Conservation (phyloP, 1,139 yeast genomes). For the Hemisphaericaspora subhashii region DNA sequence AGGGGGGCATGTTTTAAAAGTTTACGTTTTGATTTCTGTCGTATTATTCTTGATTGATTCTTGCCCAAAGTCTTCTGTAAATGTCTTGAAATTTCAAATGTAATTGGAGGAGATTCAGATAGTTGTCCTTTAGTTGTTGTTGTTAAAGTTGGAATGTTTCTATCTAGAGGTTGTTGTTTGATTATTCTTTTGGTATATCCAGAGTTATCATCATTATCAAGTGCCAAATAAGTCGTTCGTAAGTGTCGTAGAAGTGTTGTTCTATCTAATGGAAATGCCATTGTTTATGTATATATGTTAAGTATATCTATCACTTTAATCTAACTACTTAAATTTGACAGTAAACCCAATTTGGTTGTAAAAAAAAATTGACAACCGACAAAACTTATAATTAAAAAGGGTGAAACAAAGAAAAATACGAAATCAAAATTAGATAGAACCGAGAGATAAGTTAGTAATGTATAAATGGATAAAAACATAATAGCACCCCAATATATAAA, state of each 20-base stretch:
- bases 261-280: conserved; percentile 41
- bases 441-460: too few relatives aligned
- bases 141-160: too few relatives aligned
- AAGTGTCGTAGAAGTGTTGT: conserved; percentile 32
- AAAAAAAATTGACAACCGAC: too few relatives aligned
- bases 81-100: conserved; percentile 28
- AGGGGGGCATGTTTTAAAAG: background rate
- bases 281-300: conserved; percentile 11
- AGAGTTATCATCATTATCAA: conserved; percentile 25
- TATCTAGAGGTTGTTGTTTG: conserved; percentile 19
- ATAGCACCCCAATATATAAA: too few relatives aligned
- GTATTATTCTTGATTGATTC: background rate
- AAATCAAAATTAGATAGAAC: too few relatives aligned
- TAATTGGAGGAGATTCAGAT: conserved; percentile 38
- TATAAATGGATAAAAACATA: too few relatives aligned
- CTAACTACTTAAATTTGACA: too few relatives aligned
- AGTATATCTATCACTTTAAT: background rate
- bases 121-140: conserved; percentile 3
- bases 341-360: too few relatives aligned
- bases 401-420: too few relatives aligned
- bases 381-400: too few relatives aligned
- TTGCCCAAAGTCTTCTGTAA: conserved; percentile 15
- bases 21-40: conserved; percentile 5
- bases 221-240: conserved; percentile 30
- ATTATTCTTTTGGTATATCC: conserved; percentile 26